These are phyloP conservation scores for Puccinia hordei DNA, from an alignment of 1,284 basidiomycete species.

Conservation along the genomic window DNA sequence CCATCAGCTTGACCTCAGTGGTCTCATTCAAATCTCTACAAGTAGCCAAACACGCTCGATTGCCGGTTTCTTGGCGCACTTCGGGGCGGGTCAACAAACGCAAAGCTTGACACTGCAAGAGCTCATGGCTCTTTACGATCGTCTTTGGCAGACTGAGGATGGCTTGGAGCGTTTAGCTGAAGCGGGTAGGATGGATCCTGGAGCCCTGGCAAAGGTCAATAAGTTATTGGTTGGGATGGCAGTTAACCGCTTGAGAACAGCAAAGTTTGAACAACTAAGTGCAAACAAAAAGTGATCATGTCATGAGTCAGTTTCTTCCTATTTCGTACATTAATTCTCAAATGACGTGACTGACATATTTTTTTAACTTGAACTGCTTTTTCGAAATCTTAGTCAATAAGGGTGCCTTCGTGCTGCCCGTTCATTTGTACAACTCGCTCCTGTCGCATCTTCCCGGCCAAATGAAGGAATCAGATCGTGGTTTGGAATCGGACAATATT, in stretches of 20 bases:
- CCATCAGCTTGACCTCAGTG: conserved; percentile 37
- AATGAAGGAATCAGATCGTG: no score
- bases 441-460: no score
- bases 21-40: conserved; percentile 43
- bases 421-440: no score
- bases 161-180: conserved; percentile 24
- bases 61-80: conserved; percentile 32
- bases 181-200: conserved; percentile 29
- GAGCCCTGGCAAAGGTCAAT: conserved; percentile 24
- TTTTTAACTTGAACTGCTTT: no score
- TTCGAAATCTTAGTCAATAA: no score
- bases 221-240: conserved; percentile 35
- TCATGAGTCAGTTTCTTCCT: neutral
- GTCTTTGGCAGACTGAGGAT: conserved; percentile 30
- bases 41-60: conserved; percentile 34
- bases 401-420: no score
- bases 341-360: no score
- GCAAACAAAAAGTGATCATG: neutral
- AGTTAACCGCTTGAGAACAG: conserved; percentile 39
- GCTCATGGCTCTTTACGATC: conserved; percentile 36
- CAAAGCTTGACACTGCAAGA: conserved; percentile 12
- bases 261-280: conserved; percentile 25
- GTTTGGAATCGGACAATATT: no score
- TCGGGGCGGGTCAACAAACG: neutral
- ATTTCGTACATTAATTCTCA: no score